A percentile compares a stretch with the other conserved stretches of the same genome.
phyloP scores from a whole-genome alignment of 768 basidiomycete genomes.

The Amyloporia xantha region DNA sequence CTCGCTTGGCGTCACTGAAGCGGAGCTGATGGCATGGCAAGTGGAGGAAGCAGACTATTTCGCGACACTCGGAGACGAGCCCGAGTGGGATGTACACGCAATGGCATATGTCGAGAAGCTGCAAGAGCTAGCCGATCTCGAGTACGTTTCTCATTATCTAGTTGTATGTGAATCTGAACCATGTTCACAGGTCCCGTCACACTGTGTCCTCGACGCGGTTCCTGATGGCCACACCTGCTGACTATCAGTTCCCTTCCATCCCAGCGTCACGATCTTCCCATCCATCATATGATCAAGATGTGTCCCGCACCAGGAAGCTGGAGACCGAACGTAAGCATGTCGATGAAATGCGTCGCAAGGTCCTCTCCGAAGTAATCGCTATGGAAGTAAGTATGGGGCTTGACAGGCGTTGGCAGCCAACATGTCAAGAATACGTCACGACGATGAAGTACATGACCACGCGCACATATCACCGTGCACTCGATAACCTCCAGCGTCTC shows the following conservation, averaged over 20 bases:
- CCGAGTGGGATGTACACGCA: conserved; percentile 20
- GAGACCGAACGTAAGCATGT: conserved; percentile 19
- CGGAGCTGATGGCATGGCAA: conserved; percentile 18
- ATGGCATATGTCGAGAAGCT: conserved; percentile 29
- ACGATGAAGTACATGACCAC: conserved; percentile 11
- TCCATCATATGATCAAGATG: background rate
- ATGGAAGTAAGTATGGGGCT: conserved; percentile 24
- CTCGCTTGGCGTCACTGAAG: conserved; percentile 10
- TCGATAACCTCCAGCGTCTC: too few relatives aligned
- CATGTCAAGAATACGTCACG: conserved; percentile 17
- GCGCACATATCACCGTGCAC: conserved; percentile 21
- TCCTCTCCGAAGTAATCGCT: conserved; percentile 14
- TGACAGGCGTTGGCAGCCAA: conserved; percentile 20
- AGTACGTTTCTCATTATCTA: background rate
- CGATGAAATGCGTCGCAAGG: conserved; percentile 8
- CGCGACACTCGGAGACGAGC: conserved; percentile 19
- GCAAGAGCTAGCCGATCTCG: conserved; percentile 14
- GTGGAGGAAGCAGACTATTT: conserved; percentile 23
- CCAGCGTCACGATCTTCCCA: background rate
- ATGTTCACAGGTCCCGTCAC: background rate
- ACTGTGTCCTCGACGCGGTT: too few relatives aligned
- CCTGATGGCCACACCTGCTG: too few relatives aligned
- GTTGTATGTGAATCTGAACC: background rate
- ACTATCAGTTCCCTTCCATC: too few relatives aligned
- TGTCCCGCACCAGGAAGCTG: conserved; percentile 12